Base-by-base conservation (phyloP, 2,329 filamentous ascomycete species). In the Alternaria infectoria region DNA sequence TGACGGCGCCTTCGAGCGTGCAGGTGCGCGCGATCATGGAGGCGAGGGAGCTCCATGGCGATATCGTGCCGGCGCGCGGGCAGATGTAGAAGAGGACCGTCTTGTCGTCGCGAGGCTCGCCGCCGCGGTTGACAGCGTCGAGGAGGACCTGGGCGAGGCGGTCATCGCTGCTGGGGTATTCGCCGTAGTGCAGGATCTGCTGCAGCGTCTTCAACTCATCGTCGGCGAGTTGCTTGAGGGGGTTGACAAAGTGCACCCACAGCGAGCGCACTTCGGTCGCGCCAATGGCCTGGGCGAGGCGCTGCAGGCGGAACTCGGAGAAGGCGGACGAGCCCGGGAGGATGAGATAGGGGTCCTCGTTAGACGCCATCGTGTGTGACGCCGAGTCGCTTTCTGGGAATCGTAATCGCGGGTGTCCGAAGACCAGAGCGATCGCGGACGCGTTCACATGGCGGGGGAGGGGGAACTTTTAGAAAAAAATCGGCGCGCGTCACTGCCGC, bases 1-100 rank as follows among this genome's bases (percentile, higher is more conserved):
- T 86, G 51, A 90, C 87, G 28, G 91, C 86, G 45, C 86, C 83
- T 71, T 89, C 88, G 63, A 98, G 84, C 25, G 92, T 94, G 78
- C 95, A 98, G 30, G 97, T 95, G 69, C 96, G 90, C 57, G 95
- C 91, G 79, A 98, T 97, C 78, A 90, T 95, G 50, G 95, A 97
- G 26, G 94, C 95, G 81, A 97, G 94, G 60, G 94, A 97, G 81
- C 93, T 97, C 96, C 96, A 99, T 77, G 96, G 96, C 44, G 94
- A 97, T 70, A 97, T 90, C 2, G 89, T 94, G 73, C 89, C 89
- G 17, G 92, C 91, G 69, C 95, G 88, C 19, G 95, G 95, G 50
- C 87, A 89, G 62, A 97, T 86, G 77, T 93, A 93, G 77, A 92
- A 87, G 66, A 90, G 84, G 52, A 86, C 81, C 46, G 84, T 83